These are phyloP conservation scores for Talaromyces liani DNA, from an alignment of 495 filamentous ascomycete species.

Conservation along the genomic window DNA sequence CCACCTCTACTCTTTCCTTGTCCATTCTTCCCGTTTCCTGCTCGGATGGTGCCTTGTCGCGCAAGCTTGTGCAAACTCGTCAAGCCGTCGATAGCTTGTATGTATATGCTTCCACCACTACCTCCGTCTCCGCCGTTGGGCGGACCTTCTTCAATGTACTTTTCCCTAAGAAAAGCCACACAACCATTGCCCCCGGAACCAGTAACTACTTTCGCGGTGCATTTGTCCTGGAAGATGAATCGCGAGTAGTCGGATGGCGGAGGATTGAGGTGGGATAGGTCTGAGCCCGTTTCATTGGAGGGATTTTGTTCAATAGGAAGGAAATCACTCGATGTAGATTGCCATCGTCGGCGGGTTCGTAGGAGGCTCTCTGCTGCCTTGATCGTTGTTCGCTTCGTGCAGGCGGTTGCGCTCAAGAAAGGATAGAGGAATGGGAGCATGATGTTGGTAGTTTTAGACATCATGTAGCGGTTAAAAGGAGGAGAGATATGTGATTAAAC, in stretches of 20 bases:
- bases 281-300: conserved; percentile 20
- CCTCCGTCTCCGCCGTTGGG: conserved; percentile 96
- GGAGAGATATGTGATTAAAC: neutral
- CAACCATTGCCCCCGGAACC: conserved; percentile 86
- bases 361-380: conserved; percentile 16
- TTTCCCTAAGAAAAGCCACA: conserved; percentile 86
- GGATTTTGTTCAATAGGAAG: conserved; percentile 6
- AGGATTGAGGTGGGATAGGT: conserved; percentile 62
- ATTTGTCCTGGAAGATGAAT: conserved; percentile 80
- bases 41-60: conserved; percentile 65
- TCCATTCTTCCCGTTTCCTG: conserved; percentile 74
- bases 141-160: conserved; percentile 79
- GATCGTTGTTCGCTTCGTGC: conserved; percentile 21
- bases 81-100: conserved; percentile 85
- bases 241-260: conserved; percentile 72
- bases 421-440: conserved; percentile 64
- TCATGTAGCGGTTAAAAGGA: neutral
- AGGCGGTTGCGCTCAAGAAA: conserved; percentile 30
- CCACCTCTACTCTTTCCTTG: conserved; percentile 77
- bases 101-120: conserved; percentile 83
- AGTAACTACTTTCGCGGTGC: conserved; percentile 63
- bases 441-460: conserved; percentile 26
- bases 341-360: conserved; percentile 19
- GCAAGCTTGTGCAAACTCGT: conserved; percentile 90
- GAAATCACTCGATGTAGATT: conserved; percentile 21